Base-by-base conservation (phyloP, 2,329 filamentous ascomycete genomes). In the Diaporthe citriasiana region DNA sequence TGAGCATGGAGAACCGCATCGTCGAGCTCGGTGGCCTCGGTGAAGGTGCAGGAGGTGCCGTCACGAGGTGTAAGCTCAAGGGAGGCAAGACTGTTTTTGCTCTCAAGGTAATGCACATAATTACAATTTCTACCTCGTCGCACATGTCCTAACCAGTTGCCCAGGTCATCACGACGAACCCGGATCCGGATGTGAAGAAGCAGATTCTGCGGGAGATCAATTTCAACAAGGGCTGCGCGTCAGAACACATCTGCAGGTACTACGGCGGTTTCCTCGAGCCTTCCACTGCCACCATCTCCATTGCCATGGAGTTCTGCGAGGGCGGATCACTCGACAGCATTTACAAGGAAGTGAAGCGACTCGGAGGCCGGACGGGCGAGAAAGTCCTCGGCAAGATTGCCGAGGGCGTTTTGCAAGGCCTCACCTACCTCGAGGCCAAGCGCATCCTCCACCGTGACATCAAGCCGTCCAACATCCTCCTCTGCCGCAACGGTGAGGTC, bases 401-500 rank as follows among this genome's bases (percentile, higher is more conserved):
- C 55, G 97, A 98, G 83, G 97, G 96, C 71, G 96, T 99, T 5
- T 87, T 99, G 71, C 94, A 95, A 79, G 97, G 97, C 33, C 87
- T 99, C 75, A 98, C 95, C 12, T 99, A 99, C 84, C 91, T 99
- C 12, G 95, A 98, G 86, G 93, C 93, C 79, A 93, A 96, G 81
- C 97, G 97, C 83, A 99, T 99, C 83, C 98, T 99, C 79, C 97
- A 99, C 84, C 93, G 97, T 85, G 97, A 99, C 82, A 99, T 99
- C 87, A 99, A 99, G 84, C 97, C 97, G 1, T 97, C 94, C 76
- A 99, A 99, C 82, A 98, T 99, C 78, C 89, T 99, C 30, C 89
- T 99, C 40, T 98, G 95, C 82, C 93, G 96, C 75, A 92, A 94
- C 77, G 97, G 97, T 45, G 94, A 97, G 79, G 96, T 99, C 77